Conservation (phyloP, 192 early-diverging fungal species). For the Kickxella alabastrina region DNA sequence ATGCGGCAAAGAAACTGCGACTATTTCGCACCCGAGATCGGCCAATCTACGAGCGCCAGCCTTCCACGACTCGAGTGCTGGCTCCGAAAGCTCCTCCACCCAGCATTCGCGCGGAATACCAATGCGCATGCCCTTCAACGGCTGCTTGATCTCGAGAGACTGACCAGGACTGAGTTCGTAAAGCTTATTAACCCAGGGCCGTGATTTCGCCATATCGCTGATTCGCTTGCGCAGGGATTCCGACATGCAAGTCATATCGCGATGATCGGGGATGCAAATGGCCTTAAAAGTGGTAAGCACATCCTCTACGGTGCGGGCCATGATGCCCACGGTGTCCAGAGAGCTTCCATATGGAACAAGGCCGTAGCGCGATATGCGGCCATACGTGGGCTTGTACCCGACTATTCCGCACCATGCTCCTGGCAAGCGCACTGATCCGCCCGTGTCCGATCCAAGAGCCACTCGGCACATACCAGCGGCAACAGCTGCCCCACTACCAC, state of each 20-base stretch:
- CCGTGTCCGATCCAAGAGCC: constrained; percentile 91
- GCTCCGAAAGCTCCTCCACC: constrained; percentile 63
- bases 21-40: constrained; percentile 61
- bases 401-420: constrained; percentile 91
- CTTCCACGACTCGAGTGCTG: constrained; percentile 59
- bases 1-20: constrained; percentile 67
- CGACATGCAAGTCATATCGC: constrained; percentile 58
- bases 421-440: constrained; percentile 89
- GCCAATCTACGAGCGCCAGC: constrained; percentile 55
- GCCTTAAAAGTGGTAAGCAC: constrained; percentile 10
- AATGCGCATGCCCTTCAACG: constrained; percentile 53
- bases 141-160: constrained; percentile 1
- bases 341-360: constrained; percentile 83
- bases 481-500: constrained; percentile 88
- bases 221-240: constrained; percentile 33
- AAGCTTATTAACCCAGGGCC: constrained; percentile 7
- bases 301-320: constrained; percentile 61
- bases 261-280: constrained; percentile 19
- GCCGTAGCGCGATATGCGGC: constrained; percentile 77
- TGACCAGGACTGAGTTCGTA: neutral
- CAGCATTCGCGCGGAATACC: constrained; percentile 72
- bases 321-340: constrained; percentile 83
- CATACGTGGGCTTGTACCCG: constrained; percentile 93
- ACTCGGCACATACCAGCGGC: constrained; percentile 72
- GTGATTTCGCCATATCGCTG: constrained; percentile 2